Percentiles rank a stretch among this genome's conserved stretches.
Evolutionary conservation across 225 moss, liverwort and hornwort species (phyloP).

Genomic region (Polytrichum commune): DNA sequence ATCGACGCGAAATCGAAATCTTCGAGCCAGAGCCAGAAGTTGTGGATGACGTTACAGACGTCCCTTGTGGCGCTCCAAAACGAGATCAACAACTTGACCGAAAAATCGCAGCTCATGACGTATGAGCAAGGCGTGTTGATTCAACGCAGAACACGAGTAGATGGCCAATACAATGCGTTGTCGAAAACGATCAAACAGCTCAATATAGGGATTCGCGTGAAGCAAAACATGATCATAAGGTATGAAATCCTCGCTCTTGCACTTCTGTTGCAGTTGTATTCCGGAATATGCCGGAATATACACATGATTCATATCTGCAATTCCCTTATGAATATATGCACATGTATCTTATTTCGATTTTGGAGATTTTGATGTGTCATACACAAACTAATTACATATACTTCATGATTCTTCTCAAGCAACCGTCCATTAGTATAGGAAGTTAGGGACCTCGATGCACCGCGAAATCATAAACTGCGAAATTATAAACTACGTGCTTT

Average conservation of each 20-base stretch:
- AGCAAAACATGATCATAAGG: slow-evolving; percentile 65
- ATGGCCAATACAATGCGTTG: slow-evolving; percentile 36
- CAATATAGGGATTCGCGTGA: slow-evolving; percentile 44
- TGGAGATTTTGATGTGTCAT: too few species aligned
- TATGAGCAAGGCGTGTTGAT: slow-evolving; percentile 47
- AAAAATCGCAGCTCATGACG: slow-evolving; percentile 50
- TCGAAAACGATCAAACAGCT: slow-evolving; percentile 55
- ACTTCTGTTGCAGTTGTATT: too few species aligned
- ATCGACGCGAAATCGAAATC: slow-evolving; percentile 52
- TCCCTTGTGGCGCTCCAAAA: slow-evolving; percentile 58
- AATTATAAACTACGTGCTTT: too few species aligned
- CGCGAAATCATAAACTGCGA: too few species aligned
- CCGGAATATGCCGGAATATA: too few species aligned
- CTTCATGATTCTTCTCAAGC: too few species aligned
- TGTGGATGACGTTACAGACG: slow-evolving; percentile 75
- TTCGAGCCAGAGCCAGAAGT: slow-evolving; percentile 73
- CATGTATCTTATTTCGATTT: too few species aligned
- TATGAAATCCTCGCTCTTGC: not conserved
- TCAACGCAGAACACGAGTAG: slow-evolving; percentile 63
- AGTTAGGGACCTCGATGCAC: too few species aligned
- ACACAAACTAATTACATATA: too few species aligned
- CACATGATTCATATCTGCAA: too few species aligned
- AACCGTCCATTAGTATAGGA: too few species aligned
- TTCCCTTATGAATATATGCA: too few species aligned
- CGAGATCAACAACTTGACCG: slow-evolving; percentile 56